Base-by-base conservation (phyloP, 192 early-diverging fungal species). In the Coemansia sp. region DNA sequence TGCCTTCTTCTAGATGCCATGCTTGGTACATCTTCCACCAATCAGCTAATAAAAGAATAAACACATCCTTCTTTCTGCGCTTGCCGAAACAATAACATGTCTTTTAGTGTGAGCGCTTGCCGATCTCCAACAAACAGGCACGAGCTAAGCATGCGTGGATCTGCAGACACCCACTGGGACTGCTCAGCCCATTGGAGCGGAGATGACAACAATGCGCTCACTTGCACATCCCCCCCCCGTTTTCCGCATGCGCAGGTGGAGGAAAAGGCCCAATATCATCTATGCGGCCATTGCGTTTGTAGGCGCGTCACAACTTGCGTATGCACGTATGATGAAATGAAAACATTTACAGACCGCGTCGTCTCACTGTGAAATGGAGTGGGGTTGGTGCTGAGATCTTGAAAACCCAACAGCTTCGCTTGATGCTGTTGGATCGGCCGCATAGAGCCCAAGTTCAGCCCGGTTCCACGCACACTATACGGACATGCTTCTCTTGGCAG, bases 1-100 rank as follows among this genome's bases (percentile, higher is more conserved):
- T 14, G 74, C 74, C 52, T 66, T 73, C 62, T 82, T 82, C 75
- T 82, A 82, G 72, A 37, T 21, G 6, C 10, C 4, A 49, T 49
- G 47, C 47, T 49, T 49, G 47, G 26, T 26, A n/a, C 19, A 49
- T 49, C 19, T 9, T 7, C 3, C 14, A 47, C 47, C n/a, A 19
- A 49, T 49, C 47, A 9, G 47, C 47, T 21, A 49, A 49, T 49
- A 49, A 49, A 49, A 49, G 47, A 49, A 49, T 17, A 44, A 17
- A 44, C 43, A 17, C 16, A 26, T 47, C 38, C 38, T 13, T 42
- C 40, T 42, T 42, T 42, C 40, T 42, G 40, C 14, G 14, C 14
- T 16, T 4, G 11, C n/a, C 9, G n/a, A 10, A 21, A 21, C 19
- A 49, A 49, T 49, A 6, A n/a, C 44, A 47, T n/a, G n/a, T 21